phyloP scores from a whole-genome alignment of 2,329 filamentous ascomycete species.

The Penicillium sp. region DNA sequence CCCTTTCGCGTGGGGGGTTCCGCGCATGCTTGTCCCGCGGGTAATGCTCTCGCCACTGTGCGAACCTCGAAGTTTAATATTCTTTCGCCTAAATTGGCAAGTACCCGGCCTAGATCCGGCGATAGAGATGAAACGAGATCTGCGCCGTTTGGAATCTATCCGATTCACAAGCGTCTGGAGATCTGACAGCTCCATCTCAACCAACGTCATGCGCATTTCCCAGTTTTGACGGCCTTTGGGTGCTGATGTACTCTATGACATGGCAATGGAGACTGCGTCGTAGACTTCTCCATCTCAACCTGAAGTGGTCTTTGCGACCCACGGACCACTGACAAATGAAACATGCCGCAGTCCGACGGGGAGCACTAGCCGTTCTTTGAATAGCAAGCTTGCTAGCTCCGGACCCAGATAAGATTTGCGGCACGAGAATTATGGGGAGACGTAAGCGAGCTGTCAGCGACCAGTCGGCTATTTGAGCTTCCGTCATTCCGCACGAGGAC shows the following conservation, averaged over 20 bases:
- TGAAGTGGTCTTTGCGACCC: conserved; percentile 1
- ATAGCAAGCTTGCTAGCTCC: conserved; percentile 1
- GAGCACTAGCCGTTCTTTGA: conserved; percentile 4
- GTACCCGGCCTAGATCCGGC: not conserved
- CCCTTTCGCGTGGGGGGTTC: not conserved
- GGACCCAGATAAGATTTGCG: conserved; percentile 3
- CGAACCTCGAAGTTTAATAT: conserved; percentile 6
- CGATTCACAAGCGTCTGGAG: not conserved
- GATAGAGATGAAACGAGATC: conserved; percentile 10
- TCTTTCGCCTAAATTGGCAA: not conserved
- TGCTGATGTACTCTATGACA: not conserved
- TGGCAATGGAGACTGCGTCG: not conserved
- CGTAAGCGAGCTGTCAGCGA: not conserved
- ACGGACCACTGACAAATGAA: conserved; percentile 13
- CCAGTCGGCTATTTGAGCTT: conserved; percentile 3
- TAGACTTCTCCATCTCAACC: not conserved
- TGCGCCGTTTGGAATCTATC: not conserved
- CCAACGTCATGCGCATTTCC: not conserved
- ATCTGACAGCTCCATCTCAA: not conserved
- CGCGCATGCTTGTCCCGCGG: not conserved
- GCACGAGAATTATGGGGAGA: not conserved
- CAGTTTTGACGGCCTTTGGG: not conserved
- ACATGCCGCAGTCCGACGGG: conserved; percentile 9
- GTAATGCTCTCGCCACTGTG: conserved; percentile 3
- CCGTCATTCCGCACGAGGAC: not conserved